Percentiles rank a stretch among this genome's conserved stretches.
Conservation (phyloP, 2,329 filamentous ascomycete species). For the Arthrobotrys sphaeroides region DNA sequence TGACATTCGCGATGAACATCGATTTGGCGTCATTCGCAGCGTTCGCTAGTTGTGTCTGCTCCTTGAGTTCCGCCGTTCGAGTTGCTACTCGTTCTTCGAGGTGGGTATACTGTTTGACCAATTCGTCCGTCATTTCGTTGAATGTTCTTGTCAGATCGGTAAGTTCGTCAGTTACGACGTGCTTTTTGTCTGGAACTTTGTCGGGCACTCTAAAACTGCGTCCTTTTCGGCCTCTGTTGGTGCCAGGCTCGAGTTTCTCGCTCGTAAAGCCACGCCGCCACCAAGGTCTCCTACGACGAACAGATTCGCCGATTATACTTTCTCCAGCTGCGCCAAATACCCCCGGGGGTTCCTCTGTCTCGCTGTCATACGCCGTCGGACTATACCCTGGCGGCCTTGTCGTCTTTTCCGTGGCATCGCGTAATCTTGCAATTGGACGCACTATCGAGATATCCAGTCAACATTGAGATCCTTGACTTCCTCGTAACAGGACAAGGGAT, state of each 20-base stretch:
- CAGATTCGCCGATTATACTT: conserved; percentile 29
- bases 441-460: conserved; percentile 76
- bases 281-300: conserved; percentile 42
- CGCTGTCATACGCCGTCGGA: conserved; percentile 48
- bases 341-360: conserved; percentile 54
- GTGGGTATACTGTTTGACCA: conserved; percentile 83
- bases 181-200: conserved; percentile 78
- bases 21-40: conserved; percentile 97
- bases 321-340: conserved; percentile 27
- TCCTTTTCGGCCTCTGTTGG: conserved; percentile 56
- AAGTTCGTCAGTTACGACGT: conserved; percentile 81
- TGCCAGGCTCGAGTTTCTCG: conserved; percentile 15
- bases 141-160: conserved; percentile 78
- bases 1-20: conserved; percentile 95
- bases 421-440: conserved; percentile 78
- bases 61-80: conserved; percentile 82
- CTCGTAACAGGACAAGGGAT: background rate
- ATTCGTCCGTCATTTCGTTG: conserved; percentile 92
- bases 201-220: conserved; percentile 82
- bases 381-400: conserved; percentile 58
- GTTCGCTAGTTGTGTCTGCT: conserved; percentile 69
- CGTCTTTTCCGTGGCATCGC: conserved; percentile 77
- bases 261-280: conserved; percentile 40
- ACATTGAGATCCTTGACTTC: too few relatives aligned
- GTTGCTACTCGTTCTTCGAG: conserved; percentile 85